These are phyloP conservation scores for Tylopilus plumbeoviolaceoides DNA, from an alignment of 768 basidiomycete species.

Conservation along the genomic window DNA sequence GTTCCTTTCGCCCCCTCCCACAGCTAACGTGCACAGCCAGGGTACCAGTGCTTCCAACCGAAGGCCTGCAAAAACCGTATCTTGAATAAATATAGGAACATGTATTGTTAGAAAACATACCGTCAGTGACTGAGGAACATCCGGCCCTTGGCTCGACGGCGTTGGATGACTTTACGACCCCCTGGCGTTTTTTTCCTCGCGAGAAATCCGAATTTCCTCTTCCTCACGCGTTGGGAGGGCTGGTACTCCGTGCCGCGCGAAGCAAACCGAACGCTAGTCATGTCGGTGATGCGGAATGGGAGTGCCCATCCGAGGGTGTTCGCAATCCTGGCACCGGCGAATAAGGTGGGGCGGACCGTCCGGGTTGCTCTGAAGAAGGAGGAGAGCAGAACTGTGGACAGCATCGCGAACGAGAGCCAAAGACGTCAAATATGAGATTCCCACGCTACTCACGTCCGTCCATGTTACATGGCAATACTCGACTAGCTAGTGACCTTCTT, in stretches of 20 bases:
- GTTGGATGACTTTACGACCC: constrained; percentile 68
- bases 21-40: background rate
- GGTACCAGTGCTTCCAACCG: too few relatives aligned
- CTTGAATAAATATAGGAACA: background rate
- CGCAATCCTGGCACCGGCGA: constrained; percentile 10
- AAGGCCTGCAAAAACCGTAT: background rate
- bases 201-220: constrained; percentile 90
- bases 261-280: constrained; percentile 44
- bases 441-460: constrained; percentile 9
- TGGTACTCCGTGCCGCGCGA: constrained; percentile 90
- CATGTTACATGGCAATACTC: too few relatives aligned
- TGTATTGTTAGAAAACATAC: constrained; percentile 9
- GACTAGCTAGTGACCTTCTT: background rate
- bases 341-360: constrained; percentile 16
- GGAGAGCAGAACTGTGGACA: constrained; percentile 15
- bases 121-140: constrained; percentile 74
- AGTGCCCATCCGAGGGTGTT: constrained; percentile 20
- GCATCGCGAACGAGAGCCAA: constrained; percentile 11
- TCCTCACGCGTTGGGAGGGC: constrained; percentile 90
- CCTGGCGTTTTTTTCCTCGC: constrained; percentile 62
- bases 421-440: constrained; percentile 7
- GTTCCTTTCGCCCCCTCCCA: background rate
- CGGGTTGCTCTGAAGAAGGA: constrained; percentile 22
- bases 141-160: constrained; percentile 73
- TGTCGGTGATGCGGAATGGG: constrained; percentile 17